phyloP scores from a whole-genome alignment of 257 asterid species.

The Solanum appendiculatum region DNA sequence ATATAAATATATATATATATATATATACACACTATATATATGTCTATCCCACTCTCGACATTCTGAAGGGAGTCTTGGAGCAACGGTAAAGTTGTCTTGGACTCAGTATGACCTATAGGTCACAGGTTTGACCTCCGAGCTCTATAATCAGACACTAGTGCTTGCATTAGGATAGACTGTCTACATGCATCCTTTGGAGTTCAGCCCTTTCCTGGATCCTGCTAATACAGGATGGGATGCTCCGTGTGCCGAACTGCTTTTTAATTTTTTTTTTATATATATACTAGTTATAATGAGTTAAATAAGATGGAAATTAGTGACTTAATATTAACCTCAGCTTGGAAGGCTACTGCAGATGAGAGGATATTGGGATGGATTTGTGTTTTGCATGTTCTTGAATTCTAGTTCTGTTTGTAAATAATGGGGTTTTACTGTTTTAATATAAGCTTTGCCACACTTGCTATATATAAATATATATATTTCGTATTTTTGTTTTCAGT shows the following conservation, averaged over 20 bases:
- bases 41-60: not conserved
- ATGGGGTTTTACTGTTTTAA: not conserved
- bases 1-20: not conserved
- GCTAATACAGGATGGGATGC: not conserved
- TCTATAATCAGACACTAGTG: not conserved
- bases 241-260: not conserved
- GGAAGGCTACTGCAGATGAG: not conserved
- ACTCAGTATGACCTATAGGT: not conserved
- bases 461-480: not conserved
- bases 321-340: not conserved
- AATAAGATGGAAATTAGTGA: not conserved
- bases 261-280: not conserved
- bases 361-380: not conserved
- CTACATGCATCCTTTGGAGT: not conserved
- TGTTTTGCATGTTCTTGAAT: not conserved
- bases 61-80: not conserved
- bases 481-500: rapidly evolving
- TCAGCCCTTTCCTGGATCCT: not conserved
- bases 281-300: not conserved
- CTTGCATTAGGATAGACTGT: not conserved
- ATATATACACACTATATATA: not conserved
- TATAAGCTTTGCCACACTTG: not conserved
- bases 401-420: not conserved
- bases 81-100: too few species aligned
- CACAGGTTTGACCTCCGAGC: not conserved